Percentiles rank a stretch among this genome's conserved stretches.
Evolutionary conservation across 805 yeast species (phyloP).

Genomic region (Saccharomyces paradoxus): DNA sequence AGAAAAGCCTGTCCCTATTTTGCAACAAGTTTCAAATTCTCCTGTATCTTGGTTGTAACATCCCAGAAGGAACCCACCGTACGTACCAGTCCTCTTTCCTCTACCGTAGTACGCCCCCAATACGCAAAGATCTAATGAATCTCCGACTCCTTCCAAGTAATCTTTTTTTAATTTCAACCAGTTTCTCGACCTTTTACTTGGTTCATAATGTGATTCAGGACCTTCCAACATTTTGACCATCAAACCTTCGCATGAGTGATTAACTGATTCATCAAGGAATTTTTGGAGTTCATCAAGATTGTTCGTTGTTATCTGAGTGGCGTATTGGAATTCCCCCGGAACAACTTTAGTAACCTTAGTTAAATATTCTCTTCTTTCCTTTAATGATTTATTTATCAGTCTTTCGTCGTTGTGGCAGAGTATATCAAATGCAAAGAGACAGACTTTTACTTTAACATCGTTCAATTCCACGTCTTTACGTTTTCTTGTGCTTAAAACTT

Average conservation of each 20-base stretch:
- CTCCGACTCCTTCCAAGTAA: slow-evolving; percentile 91
- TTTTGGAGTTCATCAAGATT: slow-evolving; percentile 66
- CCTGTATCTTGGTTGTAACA: slow-evolving; percentile 87
- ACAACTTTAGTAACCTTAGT: slow-evolving; percentile 48
- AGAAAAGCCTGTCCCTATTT: slow-evolving; percentile 94
- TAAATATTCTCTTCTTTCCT: slow-evolving; percentile 60
- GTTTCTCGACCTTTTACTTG: slow-evolving; percentile 87
- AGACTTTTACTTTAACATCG: slow-evolving; percentile 84
- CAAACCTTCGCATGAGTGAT: slow-evolving; percentile 87
- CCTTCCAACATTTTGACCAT: slow-evolving; percentile 91
- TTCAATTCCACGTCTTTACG: slow-evolving; percentile 84
- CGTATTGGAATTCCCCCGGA: slow-evolving; percentile 75
- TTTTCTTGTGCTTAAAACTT: slow-evolving; percentile 85
- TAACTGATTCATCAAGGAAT: slow-evolving; percentile 82
- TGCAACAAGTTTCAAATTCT: slow-evolving; percentile 90
- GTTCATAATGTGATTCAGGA: slow-evolving; percentile 76
- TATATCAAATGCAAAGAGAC: slow-evolving; percentile 86
- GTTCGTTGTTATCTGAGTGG: slow-evolving; percentile 63
- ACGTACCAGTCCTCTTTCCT: slow-evolving; percentile 90
- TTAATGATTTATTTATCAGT: slow-evolving; percentile 55
- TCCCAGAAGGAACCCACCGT: slow-evolving; percentile 90
- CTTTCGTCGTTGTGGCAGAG: slow-evolving; percentile 68
- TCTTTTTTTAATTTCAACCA: slow-evolving; percentile 96
- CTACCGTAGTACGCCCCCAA: slow-evolving; percentile 89
- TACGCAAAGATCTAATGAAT: slow-evolving; percentile 86